These are phyloP conservation scores for Phyllosticta paracitricarpa DNA, from an alignment of 2,329 filamentous ascomycete species.

Conservation along the genomic window DNA sequence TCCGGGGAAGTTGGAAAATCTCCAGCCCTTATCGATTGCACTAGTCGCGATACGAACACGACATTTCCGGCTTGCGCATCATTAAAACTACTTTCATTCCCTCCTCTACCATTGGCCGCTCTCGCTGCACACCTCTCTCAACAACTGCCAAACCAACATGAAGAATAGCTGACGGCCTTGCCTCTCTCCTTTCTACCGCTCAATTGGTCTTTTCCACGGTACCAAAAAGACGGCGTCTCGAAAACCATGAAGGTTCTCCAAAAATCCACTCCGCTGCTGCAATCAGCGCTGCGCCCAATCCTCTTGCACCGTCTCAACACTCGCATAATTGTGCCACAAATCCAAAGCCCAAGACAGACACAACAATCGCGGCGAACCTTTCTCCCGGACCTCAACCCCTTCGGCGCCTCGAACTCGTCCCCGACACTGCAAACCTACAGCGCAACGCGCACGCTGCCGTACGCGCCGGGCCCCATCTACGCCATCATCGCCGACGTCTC, in stretches of 20 bases:
- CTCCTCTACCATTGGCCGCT: not conserved
- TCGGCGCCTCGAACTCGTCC: conserved; percentile 30
- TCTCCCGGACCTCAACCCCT: conserved; percentile 30
- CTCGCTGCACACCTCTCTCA: not conserved
- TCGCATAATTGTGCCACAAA: not conserved
- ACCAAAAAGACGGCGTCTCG: not conserved
- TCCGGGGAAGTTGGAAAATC: not conserved
- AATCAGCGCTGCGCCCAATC: conserved; percentile 26
- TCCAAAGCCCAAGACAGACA: conserved; percentile 11
- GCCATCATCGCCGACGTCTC: conserved; percentile 79
- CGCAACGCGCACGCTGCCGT: conserved; percentile 67
- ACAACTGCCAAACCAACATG: conserved; percentile 2
- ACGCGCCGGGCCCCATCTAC: conserved; percentile 63
- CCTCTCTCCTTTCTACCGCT: not conserved
- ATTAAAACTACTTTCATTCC: not conserved
- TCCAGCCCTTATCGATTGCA: conserved; percentile 3
- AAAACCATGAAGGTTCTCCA: conserved; percentile 25
- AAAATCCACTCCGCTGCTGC: conserved; percentile 6
- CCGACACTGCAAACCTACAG: conserved; percentile 51
- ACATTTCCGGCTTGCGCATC: not conserved
- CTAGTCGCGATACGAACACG: not conserved
- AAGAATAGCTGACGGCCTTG: not conserved
- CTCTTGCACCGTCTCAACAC: conserved; percentile 1
- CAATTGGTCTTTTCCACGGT: not conserved
- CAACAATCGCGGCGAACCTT: conserved; percentile 31